Base-by-base conservation (phyloP, 345 rosid species). In the Lepidium sativum region DNA sequence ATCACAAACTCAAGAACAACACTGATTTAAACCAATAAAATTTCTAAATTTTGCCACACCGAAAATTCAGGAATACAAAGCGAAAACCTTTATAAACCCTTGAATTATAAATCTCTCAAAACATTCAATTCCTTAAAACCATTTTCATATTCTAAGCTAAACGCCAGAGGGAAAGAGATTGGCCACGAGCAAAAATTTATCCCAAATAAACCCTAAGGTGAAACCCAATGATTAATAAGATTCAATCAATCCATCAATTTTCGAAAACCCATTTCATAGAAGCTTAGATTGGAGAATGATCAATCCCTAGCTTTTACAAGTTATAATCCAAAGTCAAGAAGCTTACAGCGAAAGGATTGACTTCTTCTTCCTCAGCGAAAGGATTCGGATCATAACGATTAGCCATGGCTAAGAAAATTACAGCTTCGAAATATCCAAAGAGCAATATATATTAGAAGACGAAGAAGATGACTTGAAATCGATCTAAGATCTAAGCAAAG, bases 271-370 rank as follows among this genome's bases (percentile, higher is more conserved):
- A 62, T 12, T 54, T 62, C 27, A 0, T 0, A 29, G 49, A 62
- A 70, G 25, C 35, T 2, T 6, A 55, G 42, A 56, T 14, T 53
- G 10, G 9, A 53, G 53, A 47, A 18, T 6, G 42, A 55, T 59
- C 1, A n/a, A 50, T 23, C 33, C 6, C 3, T 13, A 50, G 8
- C 15, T 53, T 23, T 20, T 0, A 55, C 3, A 4, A 50, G 17
- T 48, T 15, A 41, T 25, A 61, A 65, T 41, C 25, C 13, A 29
- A n/a, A 58, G 16, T 23, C 4, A 72, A 38, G 49, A 61, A 60
- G 75, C 95, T 78, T 57, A 94, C 99, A 8, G 95, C 71, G 78
- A 94, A 94, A 68, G 99, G 99, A 75, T 94, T 94, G 60, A 90
- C 97, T 80, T 84, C 89, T 45, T 88, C 86, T 32, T 90, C 99